phyloP scores from a whole-genome alignment of 176 grass and related monocot genomes.

The Leersia perrieri region DNA sequence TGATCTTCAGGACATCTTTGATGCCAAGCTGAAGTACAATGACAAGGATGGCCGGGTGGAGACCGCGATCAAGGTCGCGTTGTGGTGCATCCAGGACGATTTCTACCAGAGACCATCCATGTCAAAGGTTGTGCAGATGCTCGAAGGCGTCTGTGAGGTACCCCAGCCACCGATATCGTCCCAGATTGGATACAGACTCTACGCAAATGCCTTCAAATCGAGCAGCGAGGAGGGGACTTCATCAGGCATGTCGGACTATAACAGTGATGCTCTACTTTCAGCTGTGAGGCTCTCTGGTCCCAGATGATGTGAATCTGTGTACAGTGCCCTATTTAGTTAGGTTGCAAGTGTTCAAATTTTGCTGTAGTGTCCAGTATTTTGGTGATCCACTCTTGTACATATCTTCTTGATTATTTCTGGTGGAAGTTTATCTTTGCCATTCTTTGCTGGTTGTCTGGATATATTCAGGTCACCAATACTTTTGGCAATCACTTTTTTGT shows the following conservation, averaged over 20 bases:
- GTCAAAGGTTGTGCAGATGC: conserved; percentile 85
- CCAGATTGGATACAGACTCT: conserved; percentile 66
- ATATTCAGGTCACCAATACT: neutral
- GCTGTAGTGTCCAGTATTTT: conserved; percentile 6
- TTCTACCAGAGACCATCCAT: conserved; percentile 74
- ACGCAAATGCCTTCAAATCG: conserved; percentile 70
- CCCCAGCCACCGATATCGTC: conserved; percentile 59
- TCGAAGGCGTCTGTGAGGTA: conserved; percentile 80
- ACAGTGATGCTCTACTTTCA: conserved; percentile 83
- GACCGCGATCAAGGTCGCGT: conserved; percentile 65
- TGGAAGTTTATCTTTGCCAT: neutral
- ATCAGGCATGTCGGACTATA: conserved; percentile 75
- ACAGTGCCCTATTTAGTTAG: conserved; percentile 16
- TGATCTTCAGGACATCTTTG: conserved; percentile 52
- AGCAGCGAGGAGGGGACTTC: conserved; percentile 79
- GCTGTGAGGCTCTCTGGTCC: conserved; percentile 89
- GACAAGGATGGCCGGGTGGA: conserved; percentile 64
- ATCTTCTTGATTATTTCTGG: conserved; percentile 12
- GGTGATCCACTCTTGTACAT: conserved; percentile 37
- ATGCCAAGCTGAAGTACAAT: conserved; percentile 46
- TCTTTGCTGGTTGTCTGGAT: neutral
- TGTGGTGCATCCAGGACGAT: conserved; percentile 99
- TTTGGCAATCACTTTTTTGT: neutral
- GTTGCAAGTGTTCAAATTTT: conserved; percentile 38
- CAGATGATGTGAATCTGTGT: conserved; percentile 49